Conservation (phyloP, 176 grass and related monocot species). For the Oryza longistaminata region DNA sequence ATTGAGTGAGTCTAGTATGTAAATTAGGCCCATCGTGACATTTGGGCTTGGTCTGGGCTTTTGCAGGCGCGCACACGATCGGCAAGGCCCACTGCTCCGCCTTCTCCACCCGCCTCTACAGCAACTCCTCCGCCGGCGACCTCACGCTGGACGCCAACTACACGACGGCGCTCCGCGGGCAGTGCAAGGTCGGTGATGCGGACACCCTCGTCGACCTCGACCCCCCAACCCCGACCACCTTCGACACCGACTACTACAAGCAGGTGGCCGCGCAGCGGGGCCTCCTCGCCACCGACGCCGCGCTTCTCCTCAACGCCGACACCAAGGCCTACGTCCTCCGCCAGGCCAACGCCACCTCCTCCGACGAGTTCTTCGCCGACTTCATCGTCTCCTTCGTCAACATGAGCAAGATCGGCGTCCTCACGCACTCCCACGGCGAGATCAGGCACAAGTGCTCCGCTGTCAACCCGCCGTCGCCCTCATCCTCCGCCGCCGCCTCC, state of each 20-base stretch:
- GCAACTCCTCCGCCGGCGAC: constrained; percentile 28
- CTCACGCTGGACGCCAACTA: constrained; percentile 46
- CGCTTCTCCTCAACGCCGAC: constrained; percentile 31
- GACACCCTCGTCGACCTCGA: constrained; percentile 37
- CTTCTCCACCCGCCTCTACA: constrained; percentile 51
- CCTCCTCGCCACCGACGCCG: constrained; percentile 48
- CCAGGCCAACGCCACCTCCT: constrained; percentile 38
- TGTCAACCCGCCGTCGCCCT: constrained; percentile 34
- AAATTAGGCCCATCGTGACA: too few relatives aligned
- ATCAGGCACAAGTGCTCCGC: constrained; percentile 42
- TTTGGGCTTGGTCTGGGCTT: too few relatives aligned
- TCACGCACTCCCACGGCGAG: constrained; percentile 42
- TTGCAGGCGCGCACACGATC: constrained; percentile 52
- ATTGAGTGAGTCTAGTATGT: too few relatives aligned
- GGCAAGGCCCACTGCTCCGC: constrained; percentile 47
- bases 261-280: constrained; percentile 26
- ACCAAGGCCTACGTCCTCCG: constrained; percentile 43
- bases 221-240: constrained; percentile 13
- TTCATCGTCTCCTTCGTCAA: constrained; percentile 37
- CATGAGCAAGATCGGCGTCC: constrained; percentile 41
- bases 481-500: neutral
- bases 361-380: constrained; percentile 44
- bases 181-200: constrained; percentile 36
- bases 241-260: constrained; percentile 50
- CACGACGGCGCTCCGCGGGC: constrained; percentile 9